Evolutionary conservation across 2,329 filamentous ascomycete genomes (phyloP).

Genomic region (Monosporascus sp.): DNA sequence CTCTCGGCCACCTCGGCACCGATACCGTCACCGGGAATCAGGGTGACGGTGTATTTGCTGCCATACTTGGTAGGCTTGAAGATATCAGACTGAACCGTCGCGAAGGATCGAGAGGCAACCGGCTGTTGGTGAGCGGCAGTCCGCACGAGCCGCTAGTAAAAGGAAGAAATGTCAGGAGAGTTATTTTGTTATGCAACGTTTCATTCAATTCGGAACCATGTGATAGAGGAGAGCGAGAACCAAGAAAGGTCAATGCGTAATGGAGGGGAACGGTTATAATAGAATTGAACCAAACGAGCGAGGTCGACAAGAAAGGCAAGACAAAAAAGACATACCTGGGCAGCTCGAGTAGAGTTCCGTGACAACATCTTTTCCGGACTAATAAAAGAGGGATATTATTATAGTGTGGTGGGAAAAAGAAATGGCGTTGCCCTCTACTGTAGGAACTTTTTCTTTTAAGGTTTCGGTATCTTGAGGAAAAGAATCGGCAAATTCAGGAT

Average conservation of each 20-base stretch:
- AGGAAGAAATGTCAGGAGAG: not conserved
- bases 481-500: constrained; percentile 1
- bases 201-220: constrained; percentile 9
- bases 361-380: constrained; percentile 47
- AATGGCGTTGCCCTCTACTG: not conserved
- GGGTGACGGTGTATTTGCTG: constrained; percentile 97
- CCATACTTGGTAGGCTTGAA: constrained; percentile 99
- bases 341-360: constrained; percentile 50
- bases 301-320: not conserved
- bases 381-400: not conserved
- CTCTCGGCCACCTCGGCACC: constrained; percentile 96
- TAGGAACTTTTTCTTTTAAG: not conserved
- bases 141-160: constrained; percentile 44
- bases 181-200: constrained; percentile 18
- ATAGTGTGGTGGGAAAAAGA: not conserved
- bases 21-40: constrained; percentile 98
- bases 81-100: constrained; percentile 87
- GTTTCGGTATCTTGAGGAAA: not conserved
- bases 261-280: not conserved
- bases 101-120: constrained; percentile 53
- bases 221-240: constrained; percentile 12
- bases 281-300: not conserved
- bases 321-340: constrained; percentile 45
- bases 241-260: constrained; percentile 7
- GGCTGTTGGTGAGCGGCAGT: constrained; percentile 42